Percentiles rank a stretch among this genome's conserved stretches.
phyloP scores from a whole-genome alignment of 768 basidiomycete genomes.

The Lactarius hatsudake region DNA sequence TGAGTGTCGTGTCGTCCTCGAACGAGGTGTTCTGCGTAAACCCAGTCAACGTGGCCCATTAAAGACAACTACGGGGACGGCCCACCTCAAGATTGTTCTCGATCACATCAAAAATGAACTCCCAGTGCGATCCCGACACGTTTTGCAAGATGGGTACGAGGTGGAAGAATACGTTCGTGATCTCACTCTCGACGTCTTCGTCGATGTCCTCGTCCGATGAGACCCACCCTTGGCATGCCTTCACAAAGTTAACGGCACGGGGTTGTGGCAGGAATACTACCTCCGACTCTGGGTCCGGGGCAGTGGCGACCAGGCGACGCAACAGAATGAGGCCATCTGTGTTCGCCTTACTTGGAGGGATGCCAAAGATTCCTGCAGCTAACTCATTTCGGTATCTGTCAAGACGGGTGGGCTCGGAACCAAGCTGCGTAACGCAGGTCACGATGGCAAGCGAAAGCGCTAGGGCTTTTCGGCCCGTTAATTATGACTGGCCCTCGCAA shows the following conservation, averaged over 20 bases:
- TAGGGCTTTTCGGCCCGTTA: slow-evolving; percentile 48
- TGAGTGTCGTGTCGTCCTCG: slow-evolving; percentile 54
- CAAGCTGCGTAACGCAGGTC: slow-evolving; percentile 54
- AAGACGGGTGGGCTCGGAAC: slow-evolving; percentile 67
- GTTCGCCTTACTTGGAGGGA: slow-evolving; percentile 60
- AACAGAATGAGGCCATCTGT: slow-evolving; percentile 67
- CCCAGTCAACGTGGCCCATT: background rate
- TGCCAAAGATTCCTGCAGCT: slow-evolving; percentile 72
- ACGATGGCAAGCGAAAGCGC: slow-evolving; percentile 66
- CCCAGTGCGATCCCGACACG: slow-evolving; percentile 88
- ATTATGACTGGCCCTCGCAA: slow-evolving; percentile 10
- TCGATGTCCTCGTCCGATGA: slow-evolving; percentile 56
- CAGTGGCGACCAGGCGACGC: slow-evolving; percentile 64
- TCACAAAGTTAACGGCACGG: slow-evolving; percentile 83
- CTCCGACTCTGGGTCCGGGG: slow-evolving; percentile 77
- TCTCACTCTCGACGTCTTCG: slow-evolving; percentile 75
- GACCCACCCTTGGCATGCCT: slow-evolving; percentile 84
- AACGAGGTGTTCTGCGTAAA: slow-evolving; percentile 53
- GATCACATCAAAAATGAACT: slow-evolving; percentile 83
- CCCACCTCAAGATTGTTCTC: slow-evolving; percentile 86
- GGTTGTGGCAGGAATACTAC: slow-evolving; percentile 81
- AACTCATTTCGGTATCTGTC: slow-evolving; percentile 87
- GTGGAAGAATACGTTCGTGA: slow-evolving; percentile 69
- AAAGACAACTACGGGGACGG: background rate
- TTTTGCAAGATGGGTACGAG: slow-evolving; percentile 87